Percentiles rank a stretch among this genome's conserved stretches.
phyloP scores from a whole-genome alignment of 371 early-diverging fungal genomes.

The Phascolomyces articulosus region DNA sequence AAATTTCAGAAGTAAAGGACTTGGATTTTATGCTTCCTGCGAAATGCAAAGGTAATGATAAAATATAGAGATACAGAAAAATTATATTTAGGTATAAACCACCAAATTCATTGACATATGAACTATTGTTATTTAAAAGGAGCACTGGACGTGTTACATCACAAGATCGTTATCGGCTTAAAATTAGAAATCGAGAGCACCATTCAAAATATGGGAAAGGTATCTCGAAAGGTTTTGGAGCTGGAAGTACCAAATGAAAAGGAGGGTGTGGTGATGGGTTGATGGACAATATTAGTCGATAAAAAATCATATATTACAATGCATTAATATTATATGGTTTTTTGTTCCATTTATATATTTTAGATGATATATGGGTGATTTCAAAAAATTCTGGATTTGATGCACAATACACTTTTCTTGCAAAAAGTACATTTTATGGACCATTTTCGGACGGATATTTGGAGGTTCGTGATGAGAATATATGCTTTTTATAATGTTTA shows the following conservation, averaged over 20 bases:
- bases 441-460: constrained; percentile 54
- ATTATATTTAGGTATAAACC: too few relatives aligned
- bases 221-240: constrained; percentile 4
- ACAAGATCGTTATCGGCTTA: constrained; percentile 17
- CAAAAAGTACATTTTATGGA: constrained; percentile 61
- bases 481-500: too few relatives aligned
- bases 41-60: constrained; percentile 21
- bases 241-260: background rate
- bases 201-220: constrained; percentile 55
- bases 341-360: too few relatives aligned
- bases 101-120: too few relatives aligned
- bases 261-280: too few relatives aligned
- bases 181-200: constrained; percentile 46
- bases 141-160: background rate
- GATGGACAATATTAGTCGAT: too few relatives aligned
- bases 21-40: constrained; percentile 38
- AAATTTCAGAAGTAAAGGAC: constrained; percentile 35
- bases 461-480: constrained; percentile 34
- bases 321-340: too few relatives aligned
- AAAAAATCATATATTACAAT: too few relatives aligned
- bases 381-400: constrained; percentile 52
- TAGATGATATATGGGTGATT: constrained; percentile 75
- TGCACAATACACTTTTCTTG: constrained; percentile 54
- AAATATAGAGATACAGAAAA: too few relatives aligned
- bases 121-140: background rate